Evolutionary conservation across 345 rosid species (phyloP).

Genomic region (Lepidium aucheri): DNA sequence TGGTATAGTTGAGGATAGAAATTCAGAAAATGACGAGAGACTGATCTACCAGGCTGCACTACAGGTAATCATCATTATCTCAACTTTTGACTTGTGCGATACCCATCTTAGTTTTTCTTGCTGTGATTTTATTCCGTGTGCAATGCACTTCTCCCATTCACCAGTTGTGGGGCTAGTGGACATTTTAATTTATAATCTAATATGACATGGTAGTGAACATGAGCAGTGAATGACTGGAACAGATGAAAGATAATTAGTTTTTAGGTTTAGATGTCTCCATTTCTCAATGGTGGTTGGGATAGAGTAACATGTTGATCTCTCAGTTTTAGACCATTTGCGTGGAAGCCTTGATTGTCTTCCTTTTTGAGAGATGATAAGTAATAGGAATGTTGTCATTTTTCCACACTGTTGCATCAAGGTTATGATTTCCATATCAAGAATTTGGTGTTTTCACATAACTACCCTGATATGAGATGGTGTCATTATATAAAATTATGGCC

Average conservation of each 20-base stretch:
- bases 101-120: not conserved
- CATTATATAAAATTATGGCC: not conserved
- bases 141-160: not conserved
- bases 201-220: not conserved
- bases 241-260: not conserved
- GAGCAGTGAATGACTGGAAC: not conserved
- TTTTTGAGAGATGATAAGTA: not conserved
- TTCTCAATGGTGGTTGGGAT: not conserved
- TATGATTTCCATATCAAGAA: not conserved
- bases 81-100: not conserved
- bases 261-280: not conserved
- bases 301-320: not conserved
- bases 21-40: conserved; percentile 54
- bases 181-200: not conserved
- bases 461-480: not conserved
- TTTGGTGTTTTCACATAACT: not conserved
- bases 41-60: conserved; percentile 86
- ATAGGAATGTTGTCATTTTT: not conserved
- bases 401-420: not conserved
- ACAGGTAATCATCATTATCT: conserved; percentile 45
- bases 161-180: not conserved
- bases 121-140: not conserved
- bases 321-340: not conserved
- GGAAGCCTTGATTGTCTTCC: not conserved
- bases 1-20: conserved; percentile 49